phyloP scores from a whole-genome alignment of 352 stramenopile species.

The Phytophthora multivora region DNA sequence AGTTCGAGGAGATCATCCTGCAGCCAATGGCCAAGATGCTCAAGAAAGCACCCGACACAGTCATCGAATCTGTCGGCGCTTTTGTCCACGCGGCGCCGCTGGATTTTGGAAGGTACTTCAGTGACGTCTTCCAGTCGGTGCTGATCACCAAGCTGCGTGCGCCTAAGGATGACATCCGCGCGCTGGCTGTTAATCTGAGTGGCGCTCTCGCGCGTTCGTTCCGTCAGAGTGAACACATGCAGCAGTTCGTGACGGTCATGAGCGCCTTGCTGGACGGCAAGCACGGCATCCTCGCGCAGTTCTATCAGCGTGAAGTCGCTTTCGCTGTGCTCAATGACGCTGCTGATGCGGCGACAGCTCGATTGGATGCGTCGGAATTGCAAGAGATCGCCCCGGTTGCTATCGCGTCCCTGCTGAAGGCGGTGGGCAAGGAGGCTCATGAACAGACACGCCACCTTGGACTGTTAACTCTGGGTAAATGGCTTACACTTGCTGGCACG shows the following conservation, averaged over 20 bases:
- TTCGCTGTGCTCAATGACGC: conserved; percentile 73
- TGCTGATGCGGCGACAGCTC: conserved; percentile 36
- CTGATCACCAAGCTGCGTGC: conserved; percentile 78
- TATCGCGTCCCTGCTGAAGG: conserved; percentile 68
- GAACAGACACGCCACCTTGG: conserved; percentile 79
- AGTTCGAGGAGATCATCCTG: conserved; percentile 73
- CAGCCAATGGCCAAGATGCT: conserved; percentile 75
- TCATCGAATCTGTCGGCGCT: conserved; percentile 61
- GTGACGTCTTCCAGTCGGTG: conserved; percentile 69
- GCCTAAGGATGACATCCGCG: conserved; percentile 81
- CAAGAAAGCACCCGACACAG: conserved; percentile 82
- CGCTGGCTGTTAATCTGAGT: conserved; percentile 52
- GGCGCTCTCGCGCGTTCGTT: conserved; percentile 59
- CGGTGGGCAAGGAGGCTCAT: conserved; percentile 83
- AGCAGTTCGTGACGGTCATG: conserved; percentile 61
- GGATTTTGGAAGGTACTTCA: conserved; percentile 70
- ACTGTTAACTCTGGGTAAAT: conserved; percentile 76
- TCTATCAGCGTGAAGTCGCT: conserved; percentile 82
- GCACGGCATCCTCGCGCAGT: conserved; percentile 86
- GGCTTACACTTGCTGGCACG: conserved; percentile 56
- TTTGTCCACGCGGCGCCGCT: conserved; percentile 57
- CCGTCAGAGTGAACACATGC: conserved; percentile 53
- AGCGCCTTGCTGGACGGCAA: conserved; percentile 76
- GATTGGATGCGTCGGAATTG: conserved; percentile 37
- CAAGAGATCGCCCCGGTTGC: conserved; percentile 50